Conservation (phyloP, 331 rosid genomes). For the Malus hybrid region DNA sequence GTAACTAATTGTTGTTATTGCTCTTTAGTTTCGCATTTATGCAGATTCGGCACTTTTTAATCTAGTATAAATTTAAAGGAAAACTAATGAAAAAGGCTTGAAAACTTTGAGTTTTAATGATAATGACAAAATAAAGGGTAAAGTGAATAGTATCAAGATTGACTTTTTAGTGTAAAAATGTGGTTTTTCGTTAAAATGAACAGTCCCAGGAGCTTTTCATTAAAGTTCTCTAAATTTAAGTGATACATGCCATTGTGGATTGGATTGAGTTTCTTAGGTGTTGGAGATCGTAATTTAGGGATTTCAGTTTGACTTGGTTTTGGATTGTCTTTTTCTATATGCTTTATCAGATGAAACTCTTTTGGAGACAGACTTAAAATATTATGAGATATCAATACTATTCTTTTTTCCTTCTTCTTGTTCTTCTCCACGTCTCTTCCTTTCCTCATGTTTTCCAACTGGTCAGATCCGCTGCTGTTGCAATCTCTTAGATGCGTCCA, state of each 20-base stretch:
- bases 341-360: neutral
- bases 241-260: neutral
- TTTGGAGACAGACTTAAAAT: neutral
- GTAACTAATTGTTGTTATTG: neutral
- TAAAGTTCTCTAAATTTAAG: neutral
- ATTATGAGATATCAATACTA: neutral
- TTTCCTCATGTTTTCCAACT: neutral
- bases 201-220: no score
- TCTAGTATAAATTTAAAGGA: neutral
- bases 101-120: no score
- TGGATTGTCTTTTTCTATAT: neutral
- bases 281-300: neutral
- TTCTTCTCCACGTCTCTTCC: neutral
- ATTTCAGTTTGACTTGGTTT: neutral
- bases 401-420: neutral
- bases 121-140: no score
- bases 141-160: no score
- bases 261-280: neutral
- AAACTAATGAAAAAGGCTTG: no score
- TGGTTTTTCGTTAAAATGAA: no score
- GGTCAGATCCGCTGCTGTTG: neutral
- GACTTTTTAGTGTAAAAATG: no score
- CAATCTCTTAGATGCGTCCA: neutral
- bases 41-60: neutral
- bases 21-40: neutral